phyloP scores from a whole-genome alignment of 495 filamentous ascomycete genomes.

The Podospora pseudoanserina region DNA sequence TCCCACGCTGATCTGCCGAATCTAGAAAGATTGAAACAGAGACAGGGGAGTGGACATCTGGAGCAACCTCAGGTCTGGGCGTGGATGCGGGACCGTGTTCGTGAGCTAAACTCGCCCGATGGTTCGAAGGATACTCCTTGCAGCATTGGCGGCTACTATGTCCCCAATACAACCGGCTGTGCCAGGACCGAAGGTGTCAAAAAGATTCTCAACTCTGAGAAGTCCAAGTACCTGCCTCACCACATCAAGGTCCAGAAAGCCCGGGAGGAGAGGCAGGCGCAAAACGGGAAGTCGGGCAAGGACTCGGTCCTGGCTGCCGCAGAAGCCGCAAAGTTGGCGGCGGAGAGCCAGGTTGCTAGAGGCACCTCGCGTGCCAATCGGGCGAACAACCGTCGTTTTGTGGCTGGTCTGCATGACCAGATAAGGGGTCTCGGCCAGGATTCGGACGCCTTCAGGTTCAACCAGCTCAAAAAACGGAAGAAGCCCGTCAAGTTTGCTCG shows the following conservation, averaged over 20 bases:
- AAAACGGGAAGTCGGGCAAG: constrained; percentile 66
- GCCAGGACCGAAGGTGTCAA: constrained; percentile 90
- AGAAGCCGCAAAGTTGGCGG: constrained; percentile 69
- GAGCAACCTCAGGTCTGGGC: constrained; percentile 73
- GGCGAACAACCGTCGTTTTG: constrained; percentile 88
- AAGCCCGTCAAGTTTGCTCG: constrained; percentile 97
- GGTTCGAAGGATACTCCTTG: constrained; percentile 41
- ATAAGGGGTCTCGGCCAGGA: constrained; percentile 83
- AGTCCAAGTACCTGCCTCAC: constrained; percentile 96
- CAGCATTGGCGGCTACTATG: constrained; percentile 83
- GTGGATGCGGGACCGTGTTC: constrained; percentile 87
- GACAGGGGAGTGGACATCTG: constrained; percentile 55
- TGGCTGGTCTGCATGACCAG: constrained; percentile 91
- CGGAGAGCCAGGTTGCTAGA: constrained; percentile 74
- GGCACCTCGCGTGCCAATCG: constrained; percentile 80
- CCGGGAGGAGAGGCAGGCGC: constrained; percentile 80
- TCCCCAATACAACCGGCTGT: constrained; percentile 75
- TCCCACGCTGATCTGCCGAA: constrained; percentile 78
- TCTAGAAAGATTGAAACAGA: constrained; percentile 75
- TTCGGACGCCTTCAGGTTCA: constrained; percentile 89
- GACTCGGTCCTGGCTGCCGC: constrained; percentile 60
- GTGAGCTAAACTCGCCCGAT: constrained; percentile 63
- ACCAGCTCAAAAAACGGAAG: constrained; percentile 98
- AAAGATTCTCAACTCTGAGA: constrained; percentile 92
- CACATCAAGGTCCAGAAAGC: constrained; percentile 91